Evolutionary conservation across 139 green algal species (phyloP).

Genomic region (Chlorella sp.): DNA sequence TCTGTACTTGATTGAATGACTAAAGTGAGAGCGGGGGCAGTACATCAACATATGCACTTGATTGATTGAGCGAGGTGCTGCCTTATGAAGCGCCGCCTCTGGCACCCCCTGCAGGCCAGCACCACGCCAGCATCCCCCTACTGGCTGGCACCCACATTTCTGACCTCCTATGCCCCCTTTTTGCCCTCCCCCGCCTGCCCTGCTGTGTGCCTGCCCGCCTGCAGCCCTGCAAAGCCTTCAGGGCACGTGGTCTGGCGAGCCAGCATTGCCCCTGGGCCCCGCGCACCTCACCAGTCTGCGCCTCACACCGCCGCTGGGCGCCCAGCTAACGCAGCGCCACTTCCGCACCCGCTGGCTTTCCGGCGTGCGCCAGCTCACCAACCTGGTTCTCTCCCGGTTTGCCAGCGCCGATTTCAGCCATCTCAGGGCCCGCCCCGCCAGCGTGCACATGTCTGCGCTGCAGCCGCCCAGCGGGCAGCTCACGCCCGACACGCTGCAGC

Average conservation of each 20-base stretch:
- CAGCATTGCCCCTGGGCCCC: neutral
- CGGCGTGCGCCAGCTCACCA: constrained; percentile 1
- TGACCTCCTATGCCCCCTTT: neutral
- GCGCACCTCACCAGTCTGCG: constrained; percentile 19
- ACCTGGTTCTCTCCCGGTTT: neutral
- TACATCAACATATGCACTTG: too few relatives aligned
- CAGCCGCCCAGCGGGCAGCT: neutral
- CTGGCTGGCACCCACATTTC: neutral
- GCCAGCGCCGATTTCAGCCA: constrained; percentile 9
- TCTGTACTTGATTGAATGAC: too few relatives aligned
- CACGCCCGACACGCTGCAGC: neutral
- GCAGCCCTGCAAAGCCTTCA: constrained; percentile 9
- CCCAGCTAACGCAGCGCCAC: neutral
- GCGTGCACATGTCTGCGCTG: neutral
- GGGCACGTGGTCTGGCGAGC: constrained; percentile 20
- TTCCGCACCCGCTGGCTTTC: constrained; percentile 23
- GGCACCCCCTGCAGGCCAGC: too few relatives aligned
- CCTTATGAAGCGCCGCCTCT: too few relatives aligned
- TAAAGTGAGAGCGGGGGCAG: neutral
- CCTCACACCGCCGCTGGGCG: constrained; percentile 15
- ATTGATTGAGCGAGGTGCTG: neutral
- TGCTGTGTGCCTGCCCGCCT: neutral
- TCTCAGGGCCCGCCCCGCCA: neutral
- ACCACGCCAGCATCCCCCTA: too few relatives aligned
- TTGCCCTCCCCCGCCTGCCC: neutral